These are phyloP conservation scores for Carex myosuroides DNA, from an alignment of 176 grass and related monocot species.

Conservation along the genomic window DNA sequence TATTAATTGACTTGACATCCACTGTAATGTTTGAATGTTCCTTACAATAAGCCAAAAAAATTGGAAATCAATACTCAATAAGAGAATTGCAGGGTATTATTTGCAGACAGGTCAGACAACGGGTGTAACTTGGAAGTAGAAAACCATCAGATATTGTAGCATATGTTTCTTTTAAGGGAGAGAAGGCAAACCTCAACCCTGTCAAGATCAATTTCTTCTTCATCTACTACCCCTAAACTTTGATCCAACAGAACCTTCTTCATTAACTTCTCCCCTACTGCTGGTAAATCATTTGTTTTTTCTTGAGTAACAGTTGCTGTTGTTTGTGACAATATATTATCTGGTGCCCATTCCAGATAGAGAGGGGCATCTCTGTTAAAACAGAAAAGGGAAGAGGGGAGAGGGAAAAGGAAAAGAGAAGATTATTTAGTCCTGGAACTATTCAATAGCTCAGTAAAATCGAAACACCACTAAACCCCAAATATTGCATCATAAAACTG, in stretches of 20 bases:
- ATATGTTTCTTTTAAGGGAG: neutral
- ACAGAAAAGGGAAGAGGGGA: neutral
- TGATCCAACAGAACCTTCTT: slow-evolving; percentile 78
- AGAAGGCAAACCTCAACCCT: slow-evolving; percentile 66
- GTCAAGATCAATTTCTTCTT: slow-evolving; percentile 92
- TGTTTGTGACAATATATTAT: slow-evolving; percentile 64
- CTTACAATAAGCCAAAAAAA: neutral
- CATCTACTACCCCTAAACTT: slow-evolving; percentile 67
- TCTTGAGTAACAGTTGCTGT: slow-evolving; percentile 44
- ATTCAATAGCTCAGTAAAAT: neutral
- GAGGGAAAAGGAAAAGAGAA: slow-evolving; percentile 4
- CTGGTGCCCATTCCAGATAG: slow-evolving; percentile 93
- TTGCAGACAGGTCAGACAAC: neutral
- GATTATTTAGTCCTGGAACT: slow-evolving; percentile 4
- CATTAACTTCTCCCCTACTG: slow-evolving; percentile 46
- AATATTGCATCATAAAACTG: neutral
- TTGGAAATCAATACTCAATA: neutral
- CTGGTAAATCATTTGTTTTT: slow-evolving; percentile 31
- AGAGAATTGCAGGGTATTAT: neutral
- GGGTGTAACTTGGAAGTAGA: neutral
- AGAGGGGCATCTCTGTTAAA: slow-evolving; percentile 71
- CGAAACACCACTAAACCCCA: neutral
- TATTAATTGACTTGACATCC: neutral
- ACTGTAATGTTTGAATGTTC: neutral
- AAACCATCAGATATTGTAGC: neutral